phyloP scores from a whole-genome alignment of 345 rosid genomes.

The Lumnitzera littorea region DNA sequence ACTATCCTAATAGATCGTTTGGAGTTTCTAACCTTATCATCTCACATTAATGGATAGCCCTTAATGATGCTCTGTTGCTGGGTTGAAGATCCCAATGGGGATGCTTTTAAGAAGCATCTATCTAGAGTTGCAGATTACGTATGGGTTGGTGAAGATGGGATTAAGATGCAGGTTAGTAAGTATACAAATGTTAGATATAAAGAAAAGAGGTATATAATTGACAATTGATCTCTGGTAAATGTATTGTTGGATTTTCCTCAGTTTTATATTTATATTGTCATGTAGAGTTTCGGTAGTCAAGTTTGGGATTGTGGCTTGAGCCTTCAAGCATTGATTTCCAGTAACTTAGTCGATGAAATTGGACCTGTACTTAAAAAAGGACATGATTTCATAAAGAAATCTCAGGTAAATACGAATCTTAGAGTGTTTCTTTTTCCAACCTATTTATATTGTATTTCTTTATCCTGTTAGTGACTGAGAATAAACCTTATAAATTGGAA shows the following conservation, averaged over 20 bases:
- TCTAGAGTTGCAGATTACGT: constrained; percentile 66
- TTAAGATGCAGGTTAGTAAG: constrained; percentile 62
- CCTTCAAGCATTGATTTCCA: constrained; percentile 65
- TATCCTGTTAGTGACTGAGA: neutral
- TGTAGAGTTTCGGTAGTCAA: constrained; percentile 79
- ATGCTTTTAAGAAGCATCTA: constrained; percentile 62
- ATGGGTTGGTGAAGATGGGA: constrained; percentile 96
- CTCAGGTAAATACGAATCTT: constrained; percentile 41
- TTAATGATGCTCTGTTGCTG: constrained; percentile 72
- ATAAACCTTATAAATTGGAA: constrained; percentile 27
- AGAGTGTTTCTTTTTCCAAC: neutral
- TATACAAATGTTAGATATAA: no score
- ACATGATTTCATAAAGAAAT: constrained; percentile 65
- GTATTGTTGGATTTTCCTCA: neutral
- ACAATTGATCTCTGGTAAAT: neutral
- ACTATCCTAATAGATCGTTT: neutral
- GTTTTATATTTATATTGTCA: neutral
- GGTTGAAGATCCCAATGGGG: constrained; percentile 63
- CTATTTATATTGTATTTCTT: neutral
- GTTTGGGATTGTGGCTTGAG: constrained; percentile 71
- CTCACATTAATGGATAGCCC: constrained; percentile 15
- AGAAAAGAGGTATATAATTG: neutral
- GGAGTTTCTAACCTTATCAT: neutral
- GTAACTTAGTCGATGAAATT: constrained; percentile 42
- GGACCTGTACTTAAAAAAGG: constrained; percentile 55